A percentile compares a stretch with the other conserved stretches of the same genome.
Evolutionary conservation across 176 grass and related monocot genomes (phyloP).

Genomic region (Puccinellia tenuiflora): DNA sequence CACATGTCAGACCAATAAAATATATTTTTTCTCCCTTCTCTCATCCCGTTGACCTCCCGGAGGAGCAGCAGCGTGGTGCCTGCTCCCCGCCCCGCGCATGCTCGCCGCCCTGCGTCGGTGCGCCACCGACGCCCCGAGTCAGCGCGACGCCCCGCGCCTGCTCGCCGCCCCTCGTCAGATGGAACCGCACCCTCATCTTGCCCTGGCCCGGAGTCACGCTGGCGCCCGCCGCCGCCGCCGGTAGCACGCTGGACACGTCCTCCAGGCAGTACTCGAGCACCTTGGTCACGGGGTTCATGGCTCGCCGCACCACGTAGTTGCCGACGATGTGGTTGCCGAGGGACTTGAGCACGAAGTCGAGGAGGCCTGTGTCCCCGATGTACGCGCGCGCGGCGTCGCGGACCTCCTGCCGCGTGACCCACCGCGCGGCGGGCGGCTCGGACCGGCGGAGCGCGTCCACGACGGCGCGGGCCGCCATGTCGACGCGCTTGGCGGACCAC

Average conservation of each 20-base stretch:
- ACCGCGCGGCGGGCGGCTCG: conserved; percentile 36
- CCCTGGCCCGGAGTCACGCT: conserved; percentile 17
- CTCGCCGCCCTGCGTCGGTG: too few relatives aligned
- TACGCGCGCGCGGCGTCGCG: conserved; percentile 75
- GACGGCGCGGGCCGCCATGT: conserved; percentile 76
- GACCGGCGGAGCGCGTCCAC: conserved; percentile 77
- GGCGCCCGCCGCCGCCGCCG: conserved; percentile 12
- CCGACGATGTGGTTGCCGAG: conserved; percentile 85
- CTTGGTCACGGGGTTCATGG: conserved; percentile 91
- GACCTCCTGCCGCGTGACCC: conserved; percentile 90
- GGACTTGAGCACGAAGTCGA: conserved; percentile 92
- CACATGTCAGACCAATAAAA: too few relatives aligned
- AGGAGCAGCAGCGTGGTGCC: too few relatives aligned
- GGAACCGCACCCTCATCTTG: conserved; percentile 64
- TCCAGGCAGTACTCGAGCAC: conserved; percentile 93
- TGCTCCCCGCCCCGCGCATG: too few relatives aligned
- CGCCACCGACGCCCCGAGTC: too few relatives aligned
- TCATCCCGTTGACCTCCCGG: too few relatives aligned
- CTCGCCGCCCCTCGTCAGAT: conserved; percentile 59
- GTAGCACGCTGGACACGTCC: conserved; percentile 67
- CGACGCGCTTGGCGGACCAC: conserved; percentile 81
- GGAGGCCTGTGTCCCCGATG: conserved; percentile 85
- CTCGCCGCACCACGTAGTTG: conserved; percentile 75
- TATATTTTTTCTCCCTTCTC: too few relatives aligned
- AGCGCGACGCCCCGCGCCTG: too few relatives aligned